Percentiles rank a stretch among this genome's conserved stretches.
phyloP scores from a whole-genome alignment of 2,329 filamentous ascomycete species.

The Claviceps purpurea region DNA sequence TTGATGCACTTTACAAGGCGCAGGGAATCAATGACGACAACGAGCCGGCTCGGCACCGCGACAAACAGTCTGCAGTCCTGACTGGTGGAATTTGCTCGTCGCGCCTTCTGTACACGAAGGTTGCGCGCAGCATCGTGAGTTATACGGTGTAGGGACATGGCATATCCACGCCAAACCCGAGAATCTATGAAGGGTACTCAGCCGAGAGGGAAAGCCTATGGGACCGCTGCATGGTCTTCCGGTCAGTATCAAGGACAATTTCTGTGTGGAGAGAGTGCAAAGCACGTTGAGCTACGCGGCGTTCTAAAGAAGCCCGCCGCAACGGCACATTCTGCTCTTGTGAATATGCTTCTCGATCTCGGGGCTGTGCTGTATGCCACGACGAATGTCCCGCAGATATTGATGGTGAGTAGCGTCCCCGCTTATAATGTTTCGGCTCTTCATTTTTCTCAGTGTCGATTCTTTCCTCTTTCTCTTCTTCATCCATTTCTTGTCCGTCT shows the following conservation, averaged over 20 bases:
- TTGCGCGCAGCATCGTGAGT: no score
- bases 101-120: no score
- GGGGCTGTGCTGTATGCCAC: constrained; percentile 22
- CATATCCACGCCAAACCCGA: no score
- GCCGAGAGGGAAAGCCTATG: constrained; percentile 5
- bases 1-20: no score
- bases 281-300: constrained; percentile 14
- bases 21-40: no score
- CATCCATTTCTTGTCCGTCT: neutral
- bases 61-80: no score
- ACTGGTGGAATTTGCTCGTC: no score
- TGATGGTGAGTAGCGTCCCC: constrained; percentile 33
- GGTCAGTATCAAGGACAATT: constrained; percentile 15
- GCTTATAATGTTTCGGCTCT: neutral
- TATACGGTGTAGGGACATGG: no score
- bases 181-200: neutral
- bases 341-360: constrained; percentile 12
- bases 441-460: no score
- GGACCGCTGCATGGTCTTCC: constrained; percentile 14
- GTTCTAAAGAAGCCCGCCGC: constrained; percentile 11
- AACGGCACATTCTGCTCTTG: constrained; percentile 11
- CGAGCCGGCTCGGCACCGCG: no score
- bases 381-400: constrained; percentile 43
- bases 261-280: constrained; percentile 10
- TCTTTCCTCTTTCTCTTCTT: neutral